These are phyloP conservation scores for Diaporthe batatas DNA, from an alignment of 2,329 filamentous ascomycete species.

Conservation along the genomic window DNA sequence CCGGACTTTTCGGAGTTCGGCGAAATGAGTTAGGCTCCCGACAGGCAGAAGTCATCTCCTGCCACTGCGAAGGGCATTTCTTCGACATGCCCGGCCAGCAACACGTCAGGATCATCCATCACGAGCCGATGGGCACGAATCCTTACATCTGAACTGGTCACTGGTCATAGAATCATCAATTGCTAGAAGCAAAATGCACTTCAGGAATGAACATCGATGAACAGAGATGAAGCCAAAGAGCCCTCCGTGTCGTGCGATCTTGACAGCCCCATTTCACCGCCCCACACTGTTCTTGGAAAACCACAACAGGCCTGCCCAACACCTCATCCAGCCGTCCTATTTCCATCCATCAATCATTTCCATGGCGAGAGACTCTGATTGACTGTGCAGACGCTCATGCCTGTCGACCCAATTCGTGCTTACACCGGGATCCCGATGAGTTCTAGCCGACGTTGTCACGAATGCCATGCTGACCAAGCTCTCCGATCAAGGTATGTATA, in stretches of 20 bases:
- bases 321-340: too few relatives aligned
- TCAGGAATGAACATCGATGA: background rate
- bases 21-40: too few relatives aligned
- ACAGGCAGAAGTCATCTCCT: too few relatives aligned
- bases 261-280: too few relatives aligned
- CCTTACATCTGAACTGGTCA: background rate
- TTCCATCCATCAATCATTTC: background rate
- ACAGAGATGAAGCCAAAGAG: background rate
- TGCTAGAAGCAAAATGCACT: background rate
- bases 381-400: background rate
- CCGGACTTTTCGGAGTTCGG: too few relatives aligned
- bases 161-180: background rate
- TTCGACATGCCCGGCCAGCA: background rate
- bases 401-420: background rate
- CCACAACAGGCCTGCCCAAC: too few relatives aligned
- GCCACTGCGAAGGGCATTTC: too few relatives aligned
- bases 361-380: accelerated
- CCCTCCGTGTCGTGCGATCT: too few relatives aligned
- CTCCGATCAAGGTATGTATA: too few relatives aligned
- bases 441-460: too few relatives aligned
- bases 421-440: background rate
- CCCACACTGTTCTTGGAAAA: too few relatives aligned
- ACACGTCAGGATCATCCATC: background rate
- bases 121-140: background rate
- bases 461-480: too few relatives aligned